These are phyloP conservation scores for Schoenoplectus triqueter DNA, from an alignment of 202 grass and related monocot genomes.

Conservation along the genomic window DNA sequence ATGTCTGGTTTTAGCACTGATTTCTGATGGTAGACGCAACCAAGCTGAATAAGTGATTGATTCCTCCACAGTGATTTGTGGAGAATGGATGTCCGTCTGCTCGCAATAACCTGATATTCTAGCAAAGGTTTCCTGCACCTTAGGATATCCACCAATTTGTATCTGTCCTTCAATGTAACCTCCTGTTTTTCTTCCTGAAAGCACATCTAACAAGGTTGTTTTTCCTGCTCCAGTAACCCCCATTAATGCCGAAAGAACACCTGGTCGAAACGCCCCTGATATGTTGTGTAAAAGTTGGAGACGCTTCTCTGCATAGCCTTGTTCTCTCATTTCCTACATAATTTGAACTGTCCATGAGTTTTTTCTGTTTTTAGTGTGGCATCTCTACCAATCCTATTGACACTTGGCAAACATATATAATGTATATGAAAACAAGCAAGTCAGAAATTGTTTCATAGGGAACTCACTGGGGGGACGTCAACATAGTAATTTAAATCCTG, in stretches of 20 bases:
- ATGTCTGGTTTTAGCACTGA: slow-evolving; percentile 61
- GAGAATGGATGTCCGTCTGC: slow-evolving; percentile 78
- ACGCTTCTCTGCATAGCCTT: slow-evolving; percentile 55
- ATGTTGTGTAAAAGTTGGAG: slow-evolving; percentile 80
- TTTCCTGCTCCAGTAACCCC: slow-evolving; percentile 87
- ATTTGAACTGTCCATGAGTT: slow-evolving; percentile 23
- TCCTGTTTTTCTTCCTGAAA: slow-evolving; percentile 79
- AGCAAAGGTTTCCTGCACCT: slow-evolving; percentile 72
- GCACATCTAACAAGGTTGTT: slow-evolving; percentile 87
- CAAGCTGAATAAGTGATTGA: slow-evolving; percentile 83
- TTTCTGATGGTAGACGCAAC: slow-evolving; percentile 73
- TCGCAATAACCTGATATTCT: slow-evolving; percentile 94
- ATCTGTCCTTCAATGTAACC: slow-evolving; percentile 77
- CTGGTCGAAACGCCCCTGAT: slow-evolving; percentile 68
- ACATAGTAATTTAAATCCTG: slow-evolving; percentile 85
- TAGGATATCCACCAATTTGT: slow-evolving; percentile 77
- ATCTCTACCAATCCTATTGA: not conserved
- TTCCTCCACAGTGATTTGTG: slow-evolving; percentile 81
- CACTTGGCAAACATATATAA: not conserved
- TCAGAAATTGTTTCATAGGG: not conserved
- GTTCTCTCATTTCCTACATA: slow-evolving; percentile 69
- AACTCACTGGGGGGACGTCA: slow-evolving; percentile 59
- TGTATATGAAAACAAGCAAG: not conserved
- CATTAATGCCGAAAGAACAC: slow-evolving; percentile 77
- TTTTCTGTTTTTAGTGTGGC: not conserved